Conservation (phyloP, 2,329 filamentous ascomycete genomes). For the Cladosporium austrohemisphaericum region DNA sequence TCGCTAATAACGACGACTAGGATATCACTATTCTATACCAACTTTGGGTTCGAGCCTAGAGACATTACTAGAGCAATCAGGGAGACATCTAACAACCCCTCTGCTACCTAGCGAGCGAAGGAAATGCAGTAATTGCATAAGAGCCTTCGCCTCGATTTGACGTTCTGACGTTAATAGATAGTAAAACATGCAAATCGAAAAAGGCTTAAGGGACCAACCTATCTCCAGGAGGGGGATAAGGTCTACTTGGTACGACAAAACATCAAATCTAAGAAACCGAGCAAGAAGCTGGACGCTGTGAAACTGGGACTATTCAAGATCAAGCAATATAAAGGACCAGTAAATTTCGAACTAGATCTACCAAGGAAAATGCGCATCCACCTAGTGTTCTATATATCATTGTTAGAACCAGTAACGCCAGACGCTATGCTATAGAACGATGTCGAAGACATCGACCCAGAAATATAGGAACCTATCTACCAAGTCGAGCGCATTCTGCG, state of each 20-base stretch:
- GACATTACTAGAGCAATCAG: not conserved
- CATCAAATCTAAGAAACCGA: too few species aligned
- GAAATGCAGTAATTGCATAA: constrained; percentile 16
- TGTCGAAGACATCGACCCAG: too few species aligned
- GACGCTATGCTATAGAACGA: too few species aligned
- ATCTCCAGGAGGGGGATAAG: too few species aligned
- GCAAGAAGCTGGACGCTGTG: constrained; percentile 17
- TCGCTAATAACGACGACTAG: not conserved
- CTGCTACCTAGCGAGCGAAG: not conserved
- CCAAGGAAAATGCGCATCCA: too few species aligned
- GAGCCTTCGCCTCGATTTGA: constrained; percentile 9
- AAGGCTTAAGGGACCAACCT: too few species aligned
- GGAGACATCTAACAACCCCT: not conserved
- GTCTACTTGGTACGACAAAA: too few species aligned
- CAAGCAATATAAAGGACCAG: not conserved
- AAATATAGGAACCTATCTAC: too few species aligned
- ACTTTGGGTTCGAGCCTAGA: not conserved
- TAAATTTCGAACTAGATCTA: constrained; percentile 4
- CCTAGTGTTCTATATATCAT: too few species aligned
- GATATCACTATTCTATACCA: not conserved
- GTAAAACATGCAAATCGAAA: too few species aligned
- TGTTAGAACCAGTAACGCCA: too few species aligned
- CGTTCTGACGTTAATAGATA: too few species aligned
- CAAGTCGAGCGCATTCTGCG: not conserved
- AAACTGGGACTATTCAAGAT: constrained; percentile 18